phyloP scores from a whole-genome alignment of 2,329 filamentous ascomycete species.

The Fusarium pseudograminearum region DNA sequence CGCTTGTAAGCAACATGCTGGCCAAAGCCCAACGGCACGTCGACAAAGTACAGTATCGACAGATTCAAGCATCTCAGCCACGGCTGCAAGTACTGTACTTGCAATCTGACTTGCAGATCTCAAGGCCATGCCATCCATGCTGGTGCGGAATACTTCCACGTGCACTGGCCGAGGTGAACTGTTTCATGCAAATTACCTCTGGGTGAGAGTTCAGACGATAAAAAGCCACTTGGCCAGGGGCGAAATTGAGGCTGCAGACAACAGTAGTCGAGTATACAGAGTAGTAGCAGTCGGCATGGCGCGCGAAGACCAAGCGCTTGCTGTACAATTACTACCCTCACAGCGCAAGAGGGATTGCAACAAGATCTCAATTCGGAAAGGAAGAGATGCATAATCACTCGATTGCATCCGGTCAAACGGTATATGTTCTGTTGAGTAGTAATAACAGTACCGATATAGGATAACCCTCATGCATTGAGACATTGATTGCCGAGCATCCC shows the following conservation, averaged over 20 bases:
- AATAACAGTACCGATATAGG: not conserved
- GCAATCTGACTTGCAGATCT: slow-evolving; percentile 10
- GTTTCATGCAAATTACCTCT: slow-evolving; percentile 27
- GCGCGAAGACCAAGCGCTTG: slow-evolving; percentile 1
- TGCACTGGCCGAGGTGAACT: slow-evolving; percentile 19
- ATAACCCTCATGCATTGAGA: not conserved
- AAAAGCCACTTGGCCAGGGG: slow-evolving; percentile 14
- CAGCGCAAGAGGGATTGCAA: not conserved
- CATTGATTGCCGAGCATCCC: slow-evolving; percentile 21
- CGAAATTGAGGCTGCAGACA: slow-evolving; percentile 4
- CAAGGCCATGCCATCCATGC: slow-evolving; percentile 15
- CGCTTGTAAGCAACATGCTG: not conserved
- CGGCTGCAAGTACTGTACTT: slow-evolving; percentile 2
- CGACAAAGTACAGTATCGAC: slow-evolving; percentile 15
- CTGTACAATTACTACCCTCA: not conserved
- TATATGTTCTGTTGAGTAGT: not conserved
- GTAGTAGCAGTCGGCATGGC: not conserved
- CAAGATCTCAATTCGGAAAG: slow-evolving; percentile 2
- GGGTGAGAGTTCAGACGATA: slow-evolving; percentile 2
- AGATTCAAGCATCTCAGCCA: slow-evolving; percentile 4
- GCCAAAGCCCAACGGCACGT: not conserved
- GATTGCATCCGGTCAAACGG: slow-evolving; percentile 16
- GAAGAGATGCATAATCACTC: slow-evolving; percentile 21
- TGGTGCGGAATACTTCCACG: not conserved
- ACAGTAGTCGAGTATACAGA: not conserved